Conservation (phyloP, 768 basidiomycete species). For the Suillus clintonianus region DNA sequence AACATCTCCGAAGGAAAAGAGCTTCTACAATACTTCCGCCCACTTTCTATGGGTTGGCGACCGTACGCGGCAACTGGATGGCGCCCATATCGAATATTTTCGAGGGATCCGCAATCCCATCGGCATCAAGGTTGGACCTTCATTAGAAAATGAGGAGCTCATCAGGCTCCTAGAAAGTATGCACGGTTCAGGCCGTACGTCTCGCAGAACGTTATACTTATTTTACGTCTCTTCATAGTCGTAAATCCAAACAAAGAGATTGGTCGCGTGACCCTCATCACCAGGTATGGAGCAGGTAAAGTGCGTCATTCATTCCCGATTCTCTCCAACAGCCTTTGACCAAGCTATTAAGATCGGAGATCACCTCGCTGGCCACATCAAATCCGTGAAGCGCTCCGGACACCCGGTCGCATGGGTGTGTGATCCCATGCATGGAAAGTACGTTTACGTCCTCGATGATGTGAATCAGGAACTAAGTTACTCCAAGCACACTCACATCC, state of each 20-base stretch:
- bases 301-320: slow-evolving; percentile 36
- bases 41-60: slow-evolving; percentile 99
- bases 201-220: not conserved
- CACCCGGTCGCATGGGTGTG: slow-evolving; percentile 95
- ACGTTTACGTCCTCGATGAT: slow-evolving; percentile 33
- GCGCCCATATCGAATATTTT: slow-evolving; percentile 96
- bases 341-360: slow-evolving; percentile 58
- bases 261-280: slow-evolving; percentile 88
- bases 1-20: slow-evolving; percentile 26
- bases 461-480: not conserved
- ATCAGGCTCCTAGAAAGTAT: slow-evolving; percentile 73
- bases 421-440: slow-evolving; percentile 99
- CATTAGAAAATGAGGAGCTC: slow-evolving; percentile 78
- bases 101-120: slow-evolving; percentile 91
- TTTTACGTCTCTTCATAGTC: slow-evolving; percentile 44
- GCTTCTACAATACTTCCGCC: slow-evolving; percentile 87
- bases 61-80: slow-evolving; percentile 86
- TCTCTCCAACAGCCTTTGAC: not conserved
- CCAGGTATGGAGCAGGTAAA: slow-evolving; percentile 90
- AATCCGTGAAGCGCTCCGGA: slow-evolving; percentile 71
- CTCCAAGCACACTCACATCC: slow-evolving; percentile 76
- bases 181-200: slow-evolving; percentile 21
- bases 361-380: slow-evolving; percentile 79
- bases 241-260: slow-evolving; percentile 83
- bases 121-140: slow-evolving; percentile 95